Conservation (phyloP, 768 basidiomycete species). For the Hygrophoropsis aurantiaca region DNA sequence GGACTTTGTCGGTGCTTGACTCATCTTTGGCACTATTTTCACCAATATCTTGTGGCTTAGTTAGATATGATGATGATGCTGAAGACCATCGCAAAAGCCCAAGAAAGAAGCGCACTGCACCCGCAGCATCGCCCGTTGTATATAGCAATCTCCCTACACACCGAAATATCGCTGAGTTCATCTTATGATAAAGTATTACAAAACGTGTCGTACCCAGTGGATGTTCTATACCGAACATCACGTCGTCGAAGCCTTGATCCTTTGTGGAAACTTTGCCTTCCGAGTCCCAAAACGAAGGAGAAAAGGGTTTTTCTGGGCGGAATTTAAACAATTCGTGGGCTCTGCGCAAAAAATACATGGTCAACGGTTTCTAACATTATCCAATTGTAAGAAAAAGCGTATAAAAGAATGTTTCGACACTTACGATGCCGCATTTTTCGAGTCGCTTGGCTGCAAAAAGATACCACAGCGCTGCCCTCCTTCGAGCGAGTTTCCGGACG, state of each 20-base stretch:
- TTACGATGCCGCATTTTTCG: conserved; percentile 82
- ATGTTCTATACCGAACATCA: conserved; percentile 75
- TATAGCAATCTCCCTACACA: conserved; percentile 85
- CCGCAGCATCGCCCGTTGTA: conserved; percentile 80
- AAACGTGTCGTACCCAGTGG: conserved; percentile 55
- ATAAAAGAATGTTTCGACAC: conserved; percentile 28
- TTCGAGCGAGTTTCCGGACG: conserved; percentile 49
- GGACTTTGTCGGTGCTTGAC: conserved; percentile 58
- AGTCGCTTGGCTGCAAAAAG: conserved; percentile 70
- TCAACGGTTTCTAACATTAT: conserved; percentile 70
- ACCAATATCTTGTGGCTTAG: conserved; percentile 15
- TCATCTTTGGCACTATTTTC: conserved; percentile 29
- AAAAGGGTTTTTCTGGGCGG: conserved; percentile 56
- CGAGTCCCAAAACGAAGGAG: conserved; percentile 80
- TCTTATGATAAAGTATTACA: no score
- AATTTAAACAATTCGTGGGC: conserved; percentile 63
- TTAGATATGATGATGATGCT: conserved; percentile 12
- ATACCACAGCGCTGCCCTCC: conserved; percentile 81
- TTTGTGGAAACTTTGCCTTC: conserved; percentile 48
- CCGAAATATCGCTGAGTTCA: conserved; percentile 3
- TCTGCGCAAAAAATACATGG: conserved; percentile 75
- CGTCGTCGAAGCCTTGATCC: conserved; percentile 54
- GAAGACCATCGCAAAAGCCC: conserved; percentile 58
- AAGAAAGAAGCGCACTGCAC: conserved; percentile 78
- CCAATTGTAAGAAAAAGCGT: conserved; percentile 1